Percentiles rank a stretch among this genome's conserved stretches.
Evolutionary conservation across 1,284 basidiomycete genomes (phyloP).

Genomic region (Filobasidium uniguttulatum): DNA sequence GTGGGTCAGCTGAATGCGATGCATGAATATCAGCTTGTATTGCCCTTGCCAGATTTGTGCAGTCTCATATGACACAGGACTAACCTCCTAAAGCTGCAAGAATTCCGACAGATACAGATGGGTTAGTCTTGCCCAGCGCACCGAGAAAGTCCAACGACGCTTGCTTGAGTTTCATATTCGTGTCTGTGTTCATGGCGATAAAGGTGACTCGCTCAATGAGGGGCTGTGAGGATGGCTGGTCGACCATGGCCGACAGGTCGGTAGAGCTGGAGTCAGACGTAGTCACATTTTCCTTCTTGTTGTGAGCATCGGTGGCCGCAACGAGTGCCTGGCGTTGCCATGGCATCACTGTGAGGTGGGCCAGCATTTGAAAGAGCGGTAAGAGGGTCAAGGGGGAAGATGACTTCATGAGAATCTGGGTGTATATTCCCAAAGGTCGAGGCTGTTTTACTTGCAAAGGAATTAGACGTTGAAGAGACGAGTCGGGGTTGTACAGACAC

Average conservation of each 20-base stretch:
- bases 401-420: conserved; percentile 44
- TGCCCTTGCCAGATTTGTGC: too few relatives aligned
- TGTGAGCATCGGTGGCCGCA: conserved; percentile 20
- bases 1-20: too few relatives aligned
- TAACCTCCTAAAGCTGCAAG: background rate
- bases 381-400: conserved; percentile 37
- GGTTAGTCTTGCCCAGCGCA: conserved; percentile 53
- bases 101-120: conserved; percentile 3
- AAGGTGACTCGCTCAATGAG: conserved; percentile 42
- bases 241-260: background rate
- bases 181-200: conserved; percentile 34
- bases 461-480: background rate
- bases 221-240: conserved; percentile 32
- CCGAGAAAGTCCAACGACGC: conserved; percentile 56
- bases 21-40: too few relatives aligned
- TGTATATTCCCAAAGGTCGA: conserved; percentile 37
- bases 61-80: background rate
- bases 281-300: background rate
- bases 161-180: conserved; percentile 47
- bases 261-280: background rate
- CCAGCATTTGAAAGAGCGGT: conserved; percentile 43
- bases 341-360: conserved; percentile 47
- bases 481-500: background rate
- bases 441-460: background rate
- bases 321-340: conserved; percentile 47